Percentiles rank a stretch among this genome's conserved stretches.
phyloP scores from a whole-genome alignment of 2,329 filamentous ascomycete species.

The Ophioceras dolichostomum region DNA sequence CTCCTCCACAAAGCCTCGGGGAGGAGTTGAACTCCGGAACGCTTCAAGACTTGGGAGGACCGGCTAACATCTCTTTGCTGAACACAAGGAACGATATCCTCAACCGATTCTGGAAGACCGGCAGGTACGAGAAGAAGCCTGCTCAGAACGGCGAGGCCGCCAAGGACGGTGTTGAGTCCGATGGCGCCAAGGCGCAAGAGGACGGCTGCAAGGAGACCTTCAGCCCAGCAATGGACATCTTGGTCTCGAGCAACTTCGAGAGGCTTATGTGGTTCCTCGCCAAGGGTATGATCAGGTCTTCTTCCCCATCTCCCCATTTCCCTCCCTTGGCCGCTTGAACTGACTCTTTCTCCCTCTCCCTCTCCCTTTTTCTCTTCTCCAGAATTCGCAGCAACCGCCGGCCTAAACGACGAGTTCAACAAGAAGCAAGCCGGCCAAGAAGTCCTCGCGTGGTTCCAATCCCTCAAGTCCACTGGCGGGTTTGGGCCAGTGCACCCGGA shows the following conservation, averaged over 20 bases:
- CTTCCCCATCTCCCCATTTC: too few species aligned
- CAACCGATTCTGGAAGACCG: conserved; percentile 85
- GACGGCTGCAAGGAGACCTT: conserved; percentile 82
- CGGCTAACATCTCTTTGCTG: too few species aligned
- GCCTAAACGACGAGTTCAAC: conserved; percentile 53
- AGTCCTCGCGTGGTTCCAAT: conserved; percentile 64
- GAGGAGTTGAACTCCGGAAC: too few species aligned
- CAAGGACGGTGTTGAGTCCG: conserved; percentile 47
- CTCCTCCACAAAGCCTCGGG: too few species aligned
- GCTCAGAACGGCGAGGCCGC: conserved; percentile 43
- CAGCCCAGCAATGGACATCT: conserved; percentile 93
- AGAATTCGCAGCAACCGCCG: conserved; percentile 45
- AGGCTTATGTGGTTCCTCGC: conserved; percentile 88
- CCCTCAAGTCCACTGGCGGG: conserved; percentile 69
- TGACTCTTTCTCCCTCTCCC: not conserved
- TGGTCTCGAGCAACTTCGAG: conserved; percentile 95
- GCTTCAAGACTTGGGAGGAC: too few species aligned
- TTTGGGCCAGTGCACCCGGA: conserved; percentile 67
- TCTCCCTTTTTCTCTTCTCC: too few species aligned
- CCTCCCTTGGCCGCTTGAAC: not conserved
- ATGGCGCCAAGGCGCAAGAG: conserved; percentile 51
- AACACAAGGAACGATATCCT: conserved; percentile 90
- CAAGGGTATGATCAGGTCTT: conserved; percentile 31
- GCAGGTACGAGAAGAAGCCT: conserved; percentile 77
- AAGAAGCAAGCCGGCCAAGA: conserved; percentile 62